Percentiles rank a stretch among this genome's conserved stretches.
Evolutionary conservation across 352 stramenopile species (phyloP).

Genomic region (Phytophthora megakarya): DNA sequence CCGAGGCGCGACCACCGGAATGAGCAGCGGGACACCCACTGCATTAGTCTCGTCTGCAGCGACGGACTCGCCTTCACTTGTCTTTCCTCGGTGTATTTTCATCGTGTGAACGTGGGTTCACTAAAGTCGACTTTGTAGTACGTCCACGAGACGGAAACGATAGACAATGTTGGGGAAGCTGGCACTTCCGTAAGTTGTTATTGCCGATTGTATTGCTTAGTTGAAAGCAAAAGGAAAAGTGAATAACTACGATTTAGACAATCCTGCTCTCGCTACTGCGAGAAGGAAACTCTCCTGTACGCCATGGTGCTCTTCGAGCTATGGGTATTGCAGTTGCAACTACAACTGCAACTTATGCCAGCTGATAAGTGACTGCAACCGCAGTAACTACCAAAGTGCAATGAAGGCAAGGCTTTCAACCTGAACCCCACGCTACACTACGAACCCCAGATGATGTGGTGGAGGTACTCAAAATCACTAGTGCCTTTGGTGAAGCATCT

Average conservation of each 20-base stretch:
- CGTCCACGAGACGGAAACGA: slow-evolving; percentile 18
- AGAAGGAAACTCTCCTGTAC: not conserved
- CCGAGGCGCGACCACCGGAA: slow-evolving; percentile 18
- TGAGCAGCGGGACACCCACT: slow-evolving; percentile 11
- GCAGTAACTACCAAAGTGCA: not conserved
- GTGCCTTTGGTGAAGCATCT: too few species aligned
- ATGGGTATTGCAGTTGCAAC: not conserved
- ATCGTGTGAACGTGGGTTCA: slow-evolving; percentile 20
- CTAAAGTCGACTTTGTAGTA: slow-evolving; percentile 32
- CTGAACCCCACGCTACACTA: not conserved
- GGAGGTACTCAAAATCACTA: too few species aligned
- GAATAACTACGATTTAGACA: not conserved
- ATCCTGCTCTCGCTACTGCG: not conserved
- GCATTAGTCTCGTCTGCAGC: not conserved
- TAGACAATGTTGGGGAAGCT: slow-evolving; percentile 21
- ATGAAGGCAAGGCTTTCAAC: not conserved
- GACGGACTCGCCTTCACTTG: not conserved
- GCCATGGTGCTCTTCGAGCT: not conserved
- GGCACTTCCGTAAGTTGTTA: slow-evolving; percentile 16
- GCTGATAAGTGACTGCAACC: not conserved
- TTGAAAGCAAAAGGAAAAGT: slow-evolving; percentile 11
- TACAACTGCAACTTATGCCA: not conserved
- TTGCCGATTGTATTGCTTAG: slow-evolving; percentile 19
- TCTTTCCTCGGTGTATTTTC: slow-evolving; percentile 5
- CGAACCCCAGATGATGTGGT: too few species aligned